Evolutionary conservation across 106 monocot species (phyloP).

Genomic region (Xerophyta viscosa): DNA sequence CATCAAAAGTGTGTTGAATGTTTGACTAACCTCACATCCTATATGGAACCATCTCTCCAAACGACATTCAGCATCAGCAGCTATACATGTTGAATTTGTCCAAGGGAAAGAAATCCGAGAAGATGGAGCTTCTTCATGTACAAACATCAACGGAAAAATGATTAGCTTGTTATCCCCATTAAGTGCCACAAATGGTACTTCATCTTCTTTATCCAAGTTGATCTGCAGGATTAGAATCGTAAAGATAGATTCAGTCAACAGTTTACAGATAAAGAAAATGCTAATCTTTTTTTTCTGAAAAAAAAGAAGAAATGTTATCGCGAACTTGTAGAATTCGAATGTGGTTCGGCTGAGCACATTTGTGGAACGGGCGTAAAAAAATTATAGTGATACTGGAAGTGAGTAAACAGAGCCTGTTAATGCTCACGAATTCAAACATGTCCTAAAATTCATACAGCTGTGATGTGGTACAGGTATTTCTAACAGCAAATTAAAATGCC

Average conservation of each 20-base stretch:
- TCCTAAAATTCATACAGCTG: no score
- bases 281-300: no score
- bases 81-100: constrained; percentile 30
- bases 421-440: no score
- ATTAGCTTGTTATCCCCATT: constrained; percentile 49
- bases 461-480: no score
- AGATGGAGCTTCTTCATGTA: constrained; percentile 48
- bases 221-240: constrained; percentile 29
- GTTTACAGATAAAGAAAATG: not conserved
- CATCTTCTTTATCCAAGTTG: constrained; percentile 13
- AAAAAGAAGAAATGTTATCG: no score
- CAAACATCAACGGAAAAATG: constrained; percentile 53
- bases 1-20: no score
- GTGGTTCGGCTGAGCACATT: no score
- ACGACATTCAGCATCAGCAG: constrained; percentile 34
- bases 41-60: constrained; percentile 78
- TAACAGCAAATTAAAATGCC: no score
- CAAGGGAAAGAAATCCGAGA: constrained; percentile 18
- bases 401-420: no score
- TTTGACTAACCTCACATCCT: constrained; percentile 55
- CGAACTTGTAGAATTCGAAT: no score
- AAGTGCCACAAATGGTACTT: constrained; percentile 58
- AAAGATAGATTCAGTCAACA: not conserved
- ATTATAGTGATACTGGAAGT: no score
- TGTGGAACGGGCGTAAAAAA: no score